Evolutionary conservation across 768 basidiomycete species (phyloP), one percentile per base, ranked within the genome.

Genomic region (Ramaria sp.): DNA sequence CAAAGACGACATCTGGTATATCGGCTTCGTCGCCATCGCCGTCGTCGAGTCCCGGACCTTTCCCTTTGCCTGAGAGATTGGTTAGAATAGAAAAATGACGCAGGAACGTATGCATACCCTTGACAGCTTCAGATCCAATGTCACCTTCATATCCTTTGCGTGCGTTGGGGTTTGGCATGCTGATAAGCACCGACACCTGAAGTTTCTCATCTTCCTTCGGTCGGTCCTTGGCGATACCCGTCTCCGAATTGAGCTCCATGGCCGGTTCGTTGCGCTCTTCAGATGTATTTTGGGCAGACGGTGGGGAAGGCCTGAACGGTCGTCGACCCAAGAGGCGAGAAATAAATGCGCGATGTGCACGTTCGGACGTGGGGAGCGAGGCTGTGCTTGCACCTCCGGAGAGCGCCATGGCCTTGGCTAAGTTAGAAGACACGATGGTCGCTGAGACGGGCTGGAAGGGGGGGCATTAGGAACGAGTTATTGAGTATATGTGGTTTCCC

Each of bases 121-220:
- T 52, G 33, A 39, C 20, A 2, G 34, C 48, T 7, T 49, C 48
- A 15, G 24, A 9, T 17, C 42, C 42, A 13, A n/a, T 22, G 1
- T 57, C 55, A 4, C 48, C 31, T 7, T 39, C 42, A 12, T 33
- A 22, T n/a, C 27, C 22, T 49, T 30, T 57, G 20, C 46, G 55
- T 27, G 17, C 13, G 34, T 57, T 57, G 19, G 55, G 46, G 30
- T 57, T 57, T 19, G 55, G 55, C 55, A 57, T 57, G 33, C 55
- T 57, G 48, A 57, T 57, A 10, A 57, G 47, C 19, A 57, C 55
- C n/a, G 55, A 47, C n/a, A 57, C 47, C 27, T 57, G 55, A 10
- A 57, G 15, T 20, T 34, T 37, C 38, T 49, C 53, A 11, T 43
- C 55, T 20, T 57, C 55, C 31, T 31, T 24, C 10, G 19, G 3